phyloP scores from a whole-genome alignment of 371 early-diverging fungal genomes.

The Zancudomyces culisetae region DNA sequence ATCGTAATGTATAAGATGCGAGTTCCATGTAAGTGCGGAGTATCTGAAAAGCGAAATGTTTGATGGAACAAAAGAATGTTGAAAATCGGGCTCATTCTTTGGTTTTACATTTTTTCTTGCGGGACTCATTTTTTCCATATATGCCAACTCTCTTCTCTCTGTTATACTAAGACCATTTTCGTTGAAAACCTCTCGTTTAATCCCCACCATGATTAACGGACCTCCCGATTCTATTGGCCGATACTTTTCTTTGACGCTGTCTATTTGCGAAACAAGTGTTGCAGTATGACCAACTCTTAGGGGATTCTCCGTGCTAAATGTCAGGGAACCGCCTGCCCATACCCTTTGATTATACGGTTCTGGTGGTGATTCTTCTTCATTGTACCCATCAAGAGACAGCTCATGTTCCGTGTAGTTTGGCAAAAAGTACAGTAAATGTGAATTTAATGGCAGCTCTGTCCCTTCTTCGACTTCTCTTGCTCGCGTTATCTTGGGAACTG shows the following conservation, averaged over 20 bases:
- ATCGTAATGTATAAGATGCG: constrained; percentile 71
- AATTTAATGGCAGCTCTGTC: constrained; percentile 41
- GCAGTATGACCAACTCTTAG: constrained; percentile 39
- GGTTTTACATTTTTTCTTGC: constrained; percentile 14
- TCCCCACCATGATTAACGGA: constrained; percentile 45
- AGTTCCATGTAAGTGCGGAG: constrained; percentile 70
- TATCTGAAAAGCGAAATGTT: constrained; percentile 59
- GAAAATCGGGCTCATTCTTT: constrained; percentile 33
- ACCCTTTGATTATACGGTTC: constrained; percentile 51
- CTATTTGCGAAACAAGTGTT: constrained; percentile 31
- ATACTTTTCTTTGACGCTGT: constrained; percentile 29
- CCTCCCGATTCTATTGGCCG: constrained; percentile 18
- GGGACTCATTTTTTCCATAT: constrained; percentile 21
- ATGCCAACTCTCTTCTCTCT: constrained; percentile 52
- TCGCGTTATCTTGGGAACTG: constrained; percentile 4
- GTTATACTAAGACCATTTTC: constrained; percentile 37
- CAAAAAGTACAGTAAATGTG: constrained; percentile 62
- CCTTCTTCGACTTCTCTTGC: constrained; percentile 18
- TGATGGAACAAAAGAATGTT: constrained; percentile 30
- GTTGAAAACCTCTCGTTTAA: constrained; percentile 41
- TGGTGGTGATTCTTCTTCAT: constrained; percentile 51
- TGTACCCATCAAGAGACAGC: constrained; percentile 62
- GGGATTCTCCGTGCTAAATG: constrained; percentile 33
- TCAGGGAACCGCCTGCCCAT: constrained; percentile 68
- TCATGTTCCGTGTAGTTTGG: constrained; percentile 38